phyloP scores from a whole-genome alignment of 164 flowering plant species.

The Magnolia officinalis region DNA sequence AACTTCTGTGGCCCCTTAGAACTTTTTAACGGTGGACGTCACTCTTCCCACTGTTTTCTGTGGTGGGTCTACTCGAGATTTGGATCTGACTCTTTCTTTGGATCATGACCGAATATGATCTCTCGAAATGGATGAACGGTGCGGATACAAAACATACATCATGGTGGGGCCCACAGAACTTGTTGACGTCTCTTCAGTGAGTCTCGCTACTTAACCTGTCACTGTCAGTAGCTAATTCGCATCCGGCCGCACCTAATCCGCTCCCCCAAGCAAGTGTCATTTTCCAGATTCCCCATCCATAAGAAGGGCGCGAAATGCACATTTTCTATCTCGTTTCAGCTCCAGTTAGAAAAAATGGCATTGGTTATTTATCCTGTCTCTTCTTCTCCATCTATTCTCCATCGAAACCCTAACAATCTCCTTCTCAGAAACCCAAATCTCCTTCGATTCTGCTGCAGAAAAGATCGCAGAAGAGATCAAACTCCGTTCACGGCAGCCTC shows the following conservation, averaged over 20 bases:
- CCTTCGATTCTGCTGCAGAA: neutral
- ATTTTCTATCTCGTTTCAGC: neutral
- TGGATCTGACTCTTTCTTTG: too few species aligned
- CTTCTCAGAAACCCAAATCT: constrained; percentile 9
- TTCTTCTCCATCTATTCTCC: neutral
- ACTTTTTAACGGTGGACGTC: too few species aligned
- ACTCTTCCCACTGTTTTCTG: too few species aligned
- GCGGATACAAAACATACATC: too few species aligned
- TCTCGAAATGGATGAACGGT: too few species aligned
- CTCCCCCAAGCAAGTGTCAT: neutral
- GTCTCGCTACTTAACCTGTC: too few species aligned
- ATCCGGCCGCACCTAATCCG: neutral
- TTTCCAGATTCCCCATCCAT: neutral
- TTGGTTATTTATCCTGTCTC: neutral
- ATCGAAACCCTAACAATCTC: neutral
- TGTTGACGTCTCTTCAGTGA: too few species aligned
- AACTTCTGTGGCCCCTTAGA: too few species aligned
- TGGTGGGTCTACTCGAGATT: too few species aligned
- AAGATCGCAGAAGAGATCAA: constrained; percentile 5
- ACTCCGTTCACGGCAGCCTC: constrained; percentile 4
- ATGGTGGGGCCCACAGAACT: too few species aligned
- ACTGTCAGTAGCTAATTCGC: too few species aligned
- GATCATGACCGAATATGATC: too few species aligned
- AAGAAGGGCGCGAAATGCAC: neutral
- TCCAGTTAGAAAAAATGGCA: neutral